Base-by-base conservation (phyloP, 164 flowering plant genomes). In the Nelumbo lutea region DNA sequence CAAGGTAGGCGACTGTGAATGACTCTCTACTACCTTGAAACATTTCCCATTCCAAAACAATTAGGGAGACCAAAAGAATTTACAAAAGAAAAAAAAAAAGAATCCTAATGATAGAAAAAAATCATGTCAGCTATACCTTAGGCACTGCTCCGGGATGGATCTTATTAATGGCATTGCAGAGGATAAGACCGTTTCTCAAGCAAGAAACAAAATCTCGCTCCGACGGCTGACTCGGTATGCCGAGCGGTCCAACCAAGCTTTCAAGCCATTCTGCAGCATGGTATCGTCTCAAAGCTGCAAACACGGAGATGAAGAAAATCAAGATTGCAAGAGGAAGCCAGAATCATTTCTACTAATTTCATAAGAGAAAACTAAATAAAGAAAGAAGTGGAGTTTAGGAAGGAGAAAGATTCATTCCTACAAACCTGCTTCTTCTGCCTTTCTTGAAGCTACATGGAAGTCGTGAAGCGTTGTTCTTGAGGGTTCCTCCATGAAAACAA, bases 111-210 rank as follows among this genome's bases (percentile, higher is more conserved):
- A 50, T 50, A 50, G 53, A 50, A 1, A 63, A 66, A 40, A 70
- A 39, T 50, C 39, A 53, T 51, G 3, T 10, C 14, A 42, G 40
- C 27, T 27, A 27, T 78, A 94, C 98, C 96, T 90, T 94, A 6
- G 86, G 80, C 39, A 94, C 95, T 40, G 90, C 77, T 39, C 96
- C 98, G 3, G 97, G 95, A 56, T 82, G 84, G 65, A 94, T 82
- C 80, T 86, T 90, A 84, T 94, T 94, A 59, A 94, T 90, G 45
- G 84, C 86, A 76, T 88, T 90, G 81, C 98, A 94, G 3, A 93
- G 80, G 53, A 88, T 47, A 70, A 91, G 70, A 7, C 98, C 98
- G 81, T 82, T 94, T 78, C 93, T 87, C 83, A 94, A 80, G 79
- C 88, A 89, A 71, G 93, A 85, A 77, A 90, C 76, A 73, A 94